These are phyloP conservation scores for Pachyrhizus erosus DNA, from an alignment of 306 rosid genomes.

Conservation along the genomic window DNA sequence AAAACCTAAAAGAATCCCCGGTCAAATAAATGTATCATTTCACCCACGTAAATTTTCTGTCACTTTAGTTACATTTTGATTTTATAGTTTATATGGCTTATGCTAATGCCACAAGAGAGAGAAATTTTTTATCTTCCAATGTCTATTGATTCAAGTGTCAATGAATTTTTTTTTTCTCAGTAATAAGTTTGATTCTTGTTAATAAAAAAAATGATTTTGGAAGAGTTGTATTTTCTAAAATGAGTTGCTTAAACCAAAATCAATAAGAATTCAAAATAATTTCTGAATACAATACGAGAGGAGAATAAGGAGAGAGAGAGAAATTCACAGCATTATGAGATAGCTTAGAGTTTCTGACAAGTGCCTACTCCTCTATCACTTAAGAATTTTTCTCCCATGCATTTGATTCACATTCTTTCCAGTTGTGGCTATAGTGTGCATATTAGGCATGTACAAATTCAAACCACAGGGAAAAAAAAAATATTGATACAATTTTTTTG, in stretches of 20 bases:
- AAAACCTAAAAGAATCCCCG: too few species aligned
- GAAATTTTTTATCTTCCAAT: too few species aligned
- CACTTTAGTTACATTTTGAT: too few species aligned
- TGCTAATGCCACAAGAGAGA: too few species aligned
- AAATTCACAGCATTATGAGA: background rate
- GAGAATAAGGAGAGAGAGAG: background rate
- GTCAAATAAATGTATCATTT: too few species aligned
- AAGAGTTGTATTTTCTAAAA: background rate
- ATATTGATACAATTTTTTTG: too few species aligned
- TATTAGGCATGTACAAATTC: background rate
- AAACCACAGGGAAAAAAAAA: background rate
- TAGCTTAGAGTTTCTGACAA: background rate
- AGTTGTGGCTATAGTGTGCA: background rate
- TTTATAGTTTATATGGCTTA: too few species aligned
- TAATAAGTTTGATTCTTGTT: too few species aligned
- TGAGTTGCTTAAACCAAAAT: too few species aligned
- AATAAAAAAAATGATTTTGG: background rate
- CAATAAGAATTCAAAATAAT: background rate
- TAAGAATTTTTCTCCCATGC: background rate
- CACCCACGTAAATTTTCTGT: too few species aligned
- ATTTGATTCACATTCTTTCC: background rate
- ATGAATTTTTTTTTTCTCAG: too few species aligned
- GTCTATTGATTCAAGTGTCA: too few species aligned
- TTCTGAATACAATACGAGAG: background rate
- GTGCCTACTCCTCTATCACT: background rate